phyloP scores from a whole-genome alignment of 768 basidiomycete species.

The Suillus placidus region DNA sequence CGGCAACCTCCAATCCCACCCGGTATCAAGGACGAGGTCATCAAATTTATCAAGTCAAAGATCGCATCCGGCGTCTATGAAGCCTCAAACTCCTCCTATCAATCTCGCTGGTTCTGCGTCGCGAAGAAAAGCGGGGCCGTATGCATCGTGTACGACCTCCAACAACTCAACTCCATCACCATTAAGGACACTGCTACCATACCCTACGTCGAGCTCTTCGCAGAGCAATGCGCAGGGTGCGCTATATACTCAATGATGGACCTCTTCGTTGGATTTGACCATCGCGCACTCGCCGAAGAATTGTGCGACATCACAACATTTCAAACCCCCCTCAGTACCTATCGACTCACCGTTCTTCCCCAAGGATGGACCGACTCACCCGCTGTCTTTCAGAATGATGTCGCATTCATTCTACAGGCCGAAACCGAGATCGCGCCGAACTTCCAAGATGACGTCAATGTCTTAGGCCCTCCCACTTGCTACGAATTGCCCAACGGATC shows the following conservation, averaged over 20 bases:
- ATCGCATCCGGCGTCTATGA: slow-evolving; percentile 43
- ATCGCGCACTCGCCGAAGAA: slow-evolving; percentile 11
- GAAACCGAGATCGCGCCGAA: no score
- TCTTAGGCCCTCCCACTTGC: no score
- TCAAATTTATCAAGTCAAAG: slow-evolving; percentile 35
- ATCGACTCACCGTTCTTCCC: slow-evolving; percentile 36
- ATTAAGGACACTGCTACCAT: slow-evolving; percentile 9
- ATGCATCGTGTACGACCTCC: slow-evolving; percentile 23
- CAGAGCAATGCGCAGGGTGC: slow-evolving; percentile 16
- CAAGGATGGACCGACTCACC: no score
- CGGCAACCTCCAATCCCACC: slow-evolving; percentile 33
- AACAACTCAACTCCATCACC: slow-evolving; percentile 20
- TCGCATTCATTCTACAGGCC: no score
- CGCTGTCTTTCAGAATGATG: no score
- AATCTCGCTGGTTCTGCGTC: slow-evolving; percentile 46
- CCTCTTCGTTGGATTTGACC: slow-evolving; percentile 6
- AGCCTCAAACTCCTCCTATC: slow-evolving; percentile 30
- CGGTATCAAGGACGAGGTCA: slow-evolving; percentile 27
- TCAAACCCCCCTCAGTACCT: slow-evolving; percentile 37
- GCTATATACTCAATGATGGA: slow-evolving; percentile 8
- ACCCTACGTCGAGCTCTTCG: slow-evolving; percentile 16
- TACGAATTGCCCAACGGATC: no score
- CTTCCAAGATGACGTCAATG: no score
- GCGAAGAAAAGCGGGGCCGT: slow-evolving; percentile 28
- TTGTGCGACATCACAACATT: slow-evolving; percentile 42